phyloP scores from a whole-genome alignment of 2,329 filamentous ascomycete genomes.

The Coniochaeta sp. region DNA sequence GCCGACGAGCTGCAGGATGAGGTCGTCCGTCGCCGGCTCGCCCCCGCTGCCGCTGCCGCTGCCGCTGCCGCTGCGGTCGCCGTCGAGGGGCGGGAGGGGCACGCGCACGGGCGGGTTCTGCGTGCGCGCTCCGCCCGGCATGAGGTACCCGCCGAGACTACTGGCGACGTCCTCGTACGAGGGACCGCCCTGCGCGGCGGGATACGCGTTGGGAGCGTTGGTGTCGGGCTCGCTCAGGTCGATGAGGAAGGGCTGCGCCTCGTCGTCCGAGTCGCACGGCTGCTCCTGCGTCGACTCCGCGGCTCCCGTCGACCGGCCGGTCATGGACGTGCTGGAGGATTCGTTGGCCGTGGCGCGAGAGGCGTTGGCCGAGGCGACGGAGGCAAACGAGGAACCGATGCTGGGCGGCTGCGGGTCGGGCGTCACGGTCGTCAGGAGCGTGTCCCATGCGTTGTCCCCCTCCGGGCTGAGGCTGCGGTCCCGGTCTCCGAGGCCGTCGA shows the following conservation, averaged over 20 bases:
- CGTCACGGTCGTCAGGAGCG: slow-evolving; percentile 69
- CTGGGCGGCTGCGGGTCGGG: slow-evolving; percentile 78
- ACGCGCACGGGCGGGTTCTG: slow-evolving; percentile 15
- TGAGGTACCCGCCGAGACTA: slow-evolving; percentile 16
- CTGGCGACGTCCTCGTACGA: slow-evolving; percentile 41
- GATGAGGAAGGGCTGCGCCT: slow-evolving; percentile 23
- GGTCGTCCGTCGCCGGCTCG: slow-evolving; percentile 16
- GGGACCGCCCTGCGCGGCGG: slow-evolving; percentile 11
- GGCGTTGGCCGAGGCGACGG: slow-evolving; percentile 45
- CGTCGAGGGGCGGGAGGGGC: background rate
- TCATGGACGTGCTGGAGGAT: slow-evolving; percentile 41
- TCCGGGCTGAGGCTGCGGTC: slow-evolving; percentile 75
- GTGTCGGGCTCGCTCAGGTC: background rate
- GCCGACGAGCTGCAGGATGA: slow-evolving; percentile 29
- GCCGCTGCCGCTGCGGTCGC: slow-evolving; percentile 2
- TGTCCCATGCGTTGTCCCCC: slow-evolving; percentile 65
- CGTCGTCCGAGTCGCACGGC: slow-evolving; percentile 47
- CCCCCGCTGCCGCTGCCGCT: background rate
- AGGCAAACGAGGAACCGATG: slow-evolving; percentile 75
- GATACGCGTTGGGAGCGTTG: slow-evolving; percentile 3
- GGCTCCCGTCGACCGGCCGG: slow-evolving; percentile 24
- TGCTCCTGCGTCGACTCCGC: slow-evolving; percentile 29
- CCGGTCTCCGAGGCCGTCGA: slow-evolving; percentile 78
- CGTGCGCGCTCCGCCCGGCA: background rate
- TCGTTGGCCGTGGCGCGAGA: slow-evolving; percentile 32